Base-by-base conservation (phyloP, 257 asterid genomes). In the Penstemon davidsonii region DNA sequence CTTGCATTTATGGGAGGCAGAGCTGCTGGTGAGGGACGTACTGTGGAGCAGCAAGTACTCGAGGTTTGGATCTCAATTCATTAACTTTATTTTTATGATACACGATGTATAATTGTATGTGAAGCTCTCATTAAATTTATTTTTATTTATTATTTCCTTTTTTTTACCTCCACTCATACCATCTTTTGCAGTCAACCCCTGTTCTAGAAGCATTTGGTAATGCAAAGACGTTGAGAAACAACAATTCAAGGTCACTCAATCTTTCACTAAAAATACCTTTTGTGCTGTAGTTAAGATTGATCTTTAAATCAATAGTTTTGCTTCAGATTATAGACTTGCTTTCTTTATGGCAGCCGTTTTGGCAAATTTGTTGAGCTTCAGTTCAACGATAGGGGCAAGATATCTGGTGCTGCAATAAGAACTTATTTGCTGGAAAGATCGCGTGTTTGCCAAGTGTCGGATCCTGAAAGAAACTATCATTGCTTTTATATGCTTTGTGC, bases 331-430 rank as follows among this genome's bases (percentile, higher is more conserved):
- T 55, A 25, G 39, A 67, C 71, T 54, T 73, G 66, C 46, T 18
- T 50, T 25, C 64, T 45, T 68, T 42, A 39, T 73, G 76, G 73
- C 92, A 91, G 96, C 46, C 98, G 98, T 64, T 91, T 91, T 44
- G 98, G 98, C 46, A 91, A 91, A 73, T 91, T 91, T 81, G 97
- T 91, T 69, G 97, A 91, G 88, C 73, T 88, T 65, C 97, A 91
- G 85, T 91, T 91, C 78, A 88, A 91, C 75, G 45, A 64, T 40
- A 70, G 67, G 57, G 92, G 92, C 41, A 85, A 87, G 74, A 91
- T 91, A 43, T 89, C 96, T 5, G 98, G 98, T 72, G 98, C 98
- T 39, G 98, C 98, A 53, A 91, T 91, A 73, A 83, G 94, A 82
- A 91, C 98, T 44, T 91, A 91, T 82, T 82, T 91, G 78, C 82